Base-by-base conservation (phyloP, 108 stramenopile species). In the Phaeodactylum tricornutum region DNA sequence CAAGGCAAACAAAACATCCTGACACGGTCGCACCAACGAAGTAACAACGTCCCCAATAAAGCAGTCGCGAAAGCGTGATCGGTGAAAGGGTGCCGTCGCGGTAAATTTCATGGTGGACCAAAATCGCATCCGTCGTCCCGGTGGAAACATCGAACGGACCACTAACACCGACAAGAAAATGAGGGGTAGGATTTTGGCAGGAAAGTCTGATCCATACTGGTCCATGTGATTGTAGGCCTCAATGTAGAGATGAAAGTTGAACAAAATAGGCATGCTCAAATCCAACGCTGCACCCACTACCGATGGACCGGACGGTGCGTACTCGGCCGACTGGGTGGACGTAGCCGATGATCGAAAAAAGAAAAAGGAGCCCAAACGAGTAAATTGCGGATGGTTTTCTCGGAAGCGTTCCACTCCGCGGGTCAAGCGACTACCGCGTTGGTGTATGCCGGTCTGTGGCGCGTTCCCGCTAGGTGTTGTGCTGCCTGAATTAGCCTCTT, bases 201-300 rank as follows among this genome's bases (percentile, higher is more conserved):
- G 67, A 12, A 75, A 20, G 47, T 79, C 66, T 1, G 46, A 34
- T 20, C 52, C 66, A 49, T 74, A 57, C 24, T 63, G 48, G 21
- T 69, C 60, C 21, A 75, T 63, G 43, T 77, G 71, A 47, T 66
- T 77, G 62, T 61, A 76, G 14, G 69, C 66, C 25, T 78, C 67
- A n/a, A 81, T 75, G 57, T 84, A 91, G 52, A 91, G 62, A 50
- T 91, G 89, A 66, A 91, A 91, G 50, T 91, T 85, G 69, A 91
- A 84, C 30, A 91, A 57, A 16, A 86, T 79, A 1, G 89, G 89
- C 61, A 91, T 78, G 36, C 66, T 73, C 43, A 91, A 42, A 55
- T 91, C 89, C 41, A 91, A 34, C 20, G 74, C 84, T 8, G 89
- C 89, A 11, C 89, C 84, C 29, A 81, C 57, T 3, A 91, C 89